Percentiles rank a stretch among this genome's conserved stretches.
Evolutionary conservation across 1,284 basidiomycete genomes (phyloP).

Genomic region (Ustilago xerochloae): DNA sequence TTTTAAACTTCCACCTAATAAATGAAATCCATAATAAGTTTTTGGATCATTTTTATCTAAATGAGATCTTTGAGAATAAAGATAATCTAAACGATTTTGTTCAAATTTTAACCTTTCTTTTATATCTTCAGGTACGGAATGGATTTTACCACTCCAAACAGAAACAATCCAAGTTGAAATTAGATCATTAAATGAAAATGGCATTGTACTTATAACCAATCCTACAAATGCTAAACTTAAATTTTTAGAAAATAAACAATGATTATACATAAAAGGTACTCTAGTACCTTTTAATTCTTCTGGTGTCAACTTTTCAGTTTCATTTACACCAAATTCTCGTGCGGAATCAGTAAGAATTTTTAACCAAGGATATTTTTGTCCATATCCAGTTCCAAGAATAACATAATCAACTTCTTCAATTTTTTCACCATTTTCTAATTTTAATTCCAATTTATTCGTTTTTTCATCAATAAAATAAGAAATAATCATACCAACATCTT

Average conservation of each 20-base stretch:
- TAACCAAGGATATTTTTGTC: conserved; percentile 47
- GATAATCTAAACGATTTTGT: conserved; percentile 17
- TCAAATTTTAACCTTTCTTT: conserved; percentile 18
- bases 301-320: conserved; percentile 23
- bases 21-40: conserved; percentile 25
- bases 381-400: conserved; percentile 52
- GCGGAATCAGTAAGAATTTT: conserved; percentile 42
- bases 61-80: conserved; percentile 4
- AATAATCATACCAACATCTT: conserved; percentile 52
- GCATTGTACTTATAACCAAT: conserved; percentile 43
- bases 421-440: conserved; percentile 40
- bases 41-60: conserved; percentile 7
- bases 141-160: conserved; percentile 47
- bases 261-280: conserved; percentile 44
- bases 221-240: conserved; percentile 49
- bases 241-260: conserved; percentile 31
- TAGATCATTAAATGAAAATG: conserved; percentile 48
- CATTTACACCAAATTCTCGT: background rate
- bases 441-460: conserved; percentile 32
- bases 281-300: conserved; percentile 20
- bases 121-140: conserved; percentile 21
- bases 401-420: conserved; percentile 51
- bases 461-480: conserved; percentile 11
- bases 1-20: conserved; percentile 11
- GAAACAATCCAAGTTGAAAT: conserved; percentile 34